Evolutionary conservation across 2,329 filamentous ascomycete genomes (phyloP).

Genomic region (Beauveria bassiana): DNA sequence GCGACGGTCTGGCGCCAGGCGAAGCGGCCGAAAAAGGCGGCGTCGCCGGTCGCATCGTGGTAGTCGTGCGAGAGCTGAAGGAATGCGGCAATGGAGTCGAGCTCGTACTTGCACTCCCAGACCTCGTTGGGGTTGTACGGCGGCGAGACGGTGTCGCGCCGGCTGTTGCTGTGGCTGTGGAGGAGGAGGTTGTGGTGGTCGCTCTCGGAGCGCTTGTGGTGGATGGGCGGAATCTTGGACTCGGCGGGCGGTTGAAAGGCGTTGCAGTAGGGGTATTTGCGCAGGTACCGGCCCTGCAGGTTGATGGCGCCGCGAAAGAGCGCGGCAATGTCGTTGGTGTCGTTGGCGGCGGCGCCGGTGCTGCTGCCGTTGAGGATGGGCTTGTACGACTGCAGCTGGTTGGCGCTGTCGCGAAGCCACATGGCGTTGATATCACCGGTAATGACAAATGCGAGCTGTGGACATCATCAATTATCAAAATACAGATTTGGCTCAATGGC

Average conservation of each 20-base stretch:
- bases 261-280: conserved; percentile 76
- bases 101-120: conserved; percentile 95
- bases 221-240: conserved; percentile 34
- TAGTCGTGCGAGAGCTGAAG: conserved; percentile 77
- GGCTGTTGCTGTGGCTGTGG: not conserved
- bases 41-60: conserved; percentile 63
- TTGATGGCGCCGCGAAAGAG: conserved; percentile 71
- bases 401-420: conserved; percentile 84
- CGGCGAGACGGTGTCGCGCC: conserved; percentile 53
- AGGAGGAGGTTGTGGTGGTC: not conserved
- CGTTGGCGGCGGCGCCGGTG: conserved; percentile 37
- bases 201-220: conserved; percentile 13
- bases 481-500: conserved; percentile 17
- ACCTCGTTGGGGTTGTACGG: conserved; percentile 61
- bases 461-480: no score
- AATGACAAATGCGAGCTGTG: conserved; percentile 63
- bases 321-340: conserved; percentile 42
- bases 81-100: conserved; percentile 85
- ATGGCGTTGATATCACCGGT: conserved; percentile 89
- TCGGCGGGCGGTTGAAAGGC: conserved; percentile 84
- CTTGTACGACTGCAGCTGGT: conserved; percentile 70
- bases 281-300: conserved; percentile 64
- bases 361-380: conserved; percentile 49
- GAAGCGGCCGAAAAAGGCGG: conserved; percentile 62
- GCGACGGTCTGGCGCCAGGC: conserved; percentile 68